Evolutionary conservation across 2,329 filamentous ascomycete genomes (phyloP), one percentile per base, ranked within the genome.

Genomic region (Trichocomaceae sp.): DNA sequence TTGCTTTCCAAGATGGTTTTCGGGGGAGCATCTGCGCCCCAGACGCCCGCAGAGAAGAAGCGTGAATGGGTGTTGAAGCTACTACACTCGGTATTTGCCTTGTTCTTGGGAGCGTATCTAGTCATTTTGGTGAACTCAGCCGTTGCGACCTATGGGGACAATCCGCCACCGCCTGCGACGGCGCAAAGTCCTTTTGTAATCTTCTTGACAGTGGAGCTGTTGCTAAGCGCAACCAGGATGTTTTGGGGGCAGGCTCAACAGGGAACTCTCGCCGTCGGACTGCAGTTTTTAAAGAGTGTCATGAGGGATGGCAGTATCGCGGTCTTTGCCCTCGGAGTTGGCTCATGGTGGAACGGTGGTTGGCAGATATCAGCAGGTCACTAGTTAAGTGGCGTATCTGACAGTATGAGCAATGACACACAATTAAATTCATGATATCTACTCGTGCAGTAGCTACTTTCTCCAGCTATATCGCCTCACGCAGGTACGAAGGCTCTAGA

Each of bases 71-170:
- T 80, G 9, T 85, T 82, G 83, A 78, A 80, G 51, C 66, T 81
- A 20, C 64, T 83, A 9, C 83, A 85, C 62, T 75, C 78, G 5
- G 46, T 84, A 15, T 83, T 84, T 64, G 77, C 82, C 3, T 64
- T 84, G n/a, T 63, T 68, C 2, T 70, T 83, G 20, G 82, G 79
- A 0, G 60, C 79, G 41, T 86, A 85, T 66, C 73, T 75, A 37
- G 58, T 75, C 0, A 64, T 72, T 26, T 56, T 69, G 15, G 62
- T 75, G 39, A 61, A 67, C 26, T 58, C 64, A 33, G 71, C 74
- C 15, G 66, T 72, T 42, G 60, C 65, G 29, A 63, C 65, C 46
- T 76, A 69, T 52, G 73, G 73, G 12, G 66, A 61, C 54, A 64
- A 66, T 33, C 72, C 73, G 19, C 74, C 74, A 2, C 71, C 72